phyloP scores from a whole-genome alignment of 2,329 filamentous ascomycete genomes.

The Alternaria novae-zelandiae region DNA sequence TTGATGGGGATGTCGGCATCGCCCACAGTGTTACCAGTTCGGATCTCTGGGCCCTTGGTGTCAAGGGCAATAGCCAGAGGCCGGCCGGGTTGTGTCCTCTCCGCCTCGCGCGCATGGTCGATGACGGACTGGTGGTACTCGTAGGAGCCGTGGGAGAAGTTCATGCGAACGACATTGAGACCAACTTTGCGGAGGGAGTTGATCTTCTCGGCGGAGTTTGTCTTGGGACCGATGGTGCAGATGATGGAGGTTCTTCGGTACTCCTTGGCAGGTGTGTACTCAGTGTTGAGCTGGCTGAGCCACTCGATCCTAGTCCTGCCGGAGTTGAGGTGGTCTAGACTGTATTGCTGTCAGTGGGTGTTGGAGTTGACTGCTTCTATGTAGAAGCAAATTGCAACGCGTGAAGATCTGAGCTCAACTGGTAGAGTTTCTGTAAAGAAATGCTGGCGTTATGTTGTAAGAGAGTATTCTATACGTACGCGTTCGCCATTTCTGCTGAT shows the following conservation, averaged over 20 bases:
- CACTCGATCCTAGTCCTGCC: constrained; percentile 75
- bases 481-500: constrained; percentile 65
- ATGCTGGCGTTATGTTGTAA: background rate
- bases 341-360: constrained; percentile 19
- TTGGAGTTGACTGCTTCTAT: background rate
- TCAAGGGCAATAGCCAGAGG: constrained; percentile 94
- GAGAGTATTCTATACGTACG: constrained; percentile 57
- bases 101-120: constrained; percentile 89
- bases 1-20: constrained; percentile 81
- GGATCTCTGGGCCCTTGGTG: constrained; percentile 85
- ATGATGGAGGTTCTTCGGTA: constrained; percentile 98
- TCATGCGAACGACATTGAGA: constrained; percentile 99
- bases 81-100: constrained; percentile 77
- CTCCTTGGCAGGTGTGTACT: constrained; percentile 84
- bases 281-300: constrained; percentile 83
- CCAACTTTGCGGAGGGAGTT: constrained; percentile 89
- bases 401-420: background rate
- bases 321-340: constrained; percentile 74
- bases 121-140: constrained; percentile 99
- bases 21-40: constrained; percentile 75
- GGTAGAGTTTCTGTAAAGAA: background rate
- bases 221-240: constrained; percentile 98
- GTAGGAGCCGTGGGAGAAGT: constrained; percentile 95
- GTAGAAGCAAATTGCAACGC: background rate
- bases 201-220: constrained; percentile 96